Evolutionary conservation across 2,329 filamentous ascomycete species (phyloP).

Genomic region (Cercospora janseana): DNA sequence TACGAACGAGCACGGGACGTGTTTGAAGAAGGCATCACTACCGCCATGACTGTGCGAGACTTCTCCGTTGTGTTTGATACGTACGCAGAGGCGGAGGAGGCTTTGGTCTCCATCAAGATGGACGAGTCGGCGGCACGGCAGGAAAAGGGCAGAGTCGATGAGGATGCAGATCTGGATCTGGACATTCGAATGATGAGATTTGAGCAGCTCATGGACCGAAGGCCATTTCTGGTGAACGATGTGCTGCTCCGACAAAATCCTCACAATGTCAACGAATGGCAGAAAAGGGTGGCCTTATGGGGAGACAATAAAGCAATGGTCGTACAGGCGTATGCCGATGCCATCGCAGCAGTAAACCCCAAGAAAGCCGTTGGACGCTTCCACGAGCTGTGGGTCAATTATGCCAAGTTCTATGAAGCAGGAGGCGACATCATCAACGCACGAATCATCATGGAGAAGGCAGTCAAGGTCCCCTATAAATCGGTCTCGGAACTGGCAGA

Average conservation of each 20-base stretch:
- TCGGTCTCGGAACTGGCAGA: slow-evolving; percentile 95
- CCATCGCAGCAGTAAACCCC: slow-evolving; percentile 87
- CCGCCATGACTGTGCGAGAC: slow-evolving; percentile 97
- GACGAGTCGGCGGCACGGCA: slow-evolving; percentile 77
- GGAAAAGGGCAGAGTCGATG: slow-evolving; percentile 73
- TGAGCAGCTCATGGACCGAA: slow-evolving; percentile 94
- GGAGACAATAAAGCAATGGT: slow-evolving; percentile 88
- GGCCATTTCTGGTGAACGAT: slow-evolving; percentile 94
- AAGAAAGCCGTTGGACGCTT: slow-evolving; percentile 94
- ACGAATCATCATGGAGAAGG: slow-evolving; percentile 93
- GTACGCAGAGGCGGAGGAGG: slow-evolving; percentile 95
- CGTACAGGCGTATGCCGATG: slow-evolving; percentile 90
- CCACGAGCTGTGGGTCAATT: slow-evolving; percentile 92
- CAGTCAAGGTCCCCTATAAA: slow-evolving; percentile 95
- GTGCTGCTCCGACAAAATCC: slow-evolving; percentile 93
- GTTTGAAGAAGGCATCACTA: slow-evolving; percentile 94
- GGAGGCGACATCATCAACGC: slow-evolving; percentile 82
- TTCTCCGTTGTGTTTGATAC: slow-evolving; percentile 96
- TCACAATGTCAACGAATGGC: slow-evolving; percentile 94
- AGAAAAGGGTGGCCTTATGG: slow-evolving; percentile 94
- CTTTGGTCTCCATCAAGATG: slow-evolving; percentile 87
- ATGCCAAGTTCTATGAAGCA: slow-evolving; percentile 93
- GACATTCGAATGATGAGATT: slow-evolving; percentile 98
- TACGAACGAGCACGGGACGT: slow-evolving; percentile 91
- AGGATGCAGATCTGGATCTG: slow-evolving; percentile 86